Conservation (phyloP, 192 early-diverging fungal genomes). For the Irineochytrium annulatum region DNA sequence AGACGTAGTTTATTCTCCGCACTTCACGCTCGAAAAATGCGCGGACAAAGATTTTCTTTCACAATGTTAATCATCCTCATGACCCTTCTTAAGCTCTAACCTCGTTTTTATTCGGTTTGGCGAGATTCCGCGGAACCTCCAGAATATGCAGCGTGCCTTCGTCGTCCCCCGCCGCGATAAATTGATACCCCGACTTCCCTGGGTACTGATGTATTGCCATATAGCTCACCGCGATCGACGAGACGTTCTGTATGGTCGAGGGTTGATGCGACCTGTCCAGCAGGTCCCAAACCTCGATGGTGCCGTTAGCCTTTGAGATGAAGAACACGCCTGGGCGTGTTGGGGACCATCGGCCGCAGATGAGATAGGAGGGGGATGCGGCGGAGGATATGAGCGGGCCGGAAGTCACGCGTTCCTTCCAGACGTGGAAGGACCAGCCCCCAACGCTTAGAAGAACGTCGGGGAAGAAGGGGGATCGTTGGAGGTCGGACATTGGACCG, state of each 20-base stretch:
- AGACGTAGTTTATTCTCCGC: conserved; percentile 37
- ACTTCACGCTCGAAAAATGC: conserved; percentile 56
- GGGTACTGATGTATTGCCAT: conserved; percentile 50
- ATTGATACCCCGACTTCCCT: conserved; percentile 40
- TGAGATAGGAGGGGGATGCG: conserved; percentile 29
- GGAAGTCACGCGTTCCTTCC: conserved; percentile 48
- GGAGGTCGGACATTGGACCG: conserved; percentile 53
- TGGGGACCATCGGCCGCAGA: conserved; percentile 57
- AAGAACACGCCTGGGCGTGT: conserved; percentile 63
- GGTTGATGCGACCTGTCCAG: conserved; percentile 56
- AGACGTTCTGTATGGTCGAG: conserved; percentile 45
- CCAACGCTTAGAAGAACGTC: conserved; percentile 56
- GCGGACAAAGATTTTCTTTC: conserved; percentile 39
- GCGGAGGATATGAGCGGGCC: conserved; percentile 51
- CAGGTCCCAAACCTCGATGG: conserved; percentile 60
- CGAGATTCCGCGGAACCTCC: conserved; percentile 53
- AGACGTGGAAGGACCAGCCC: conserved; percentile 60
- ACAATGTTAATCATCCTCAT: background rate
- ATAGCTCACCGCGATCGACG: conserved; percentile 44
- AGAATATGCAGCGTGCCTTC: conserved; percentile 62
- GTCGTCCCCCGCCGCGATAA: conserved; percentile 60
- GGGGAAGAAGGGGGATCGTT: conserved; percentile 59
- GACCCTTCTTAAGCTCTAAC: conserved; percentile 10
- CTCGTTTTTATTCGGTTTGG: conserved; percentile 53
- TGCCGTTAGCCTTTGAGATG: conserved; percentile 54